Evolutionary conservation across 306 rosid species (phyloP), one percentile per base, ranked within the genome.

Genomic region (Vachellia collinsii): DNA sequence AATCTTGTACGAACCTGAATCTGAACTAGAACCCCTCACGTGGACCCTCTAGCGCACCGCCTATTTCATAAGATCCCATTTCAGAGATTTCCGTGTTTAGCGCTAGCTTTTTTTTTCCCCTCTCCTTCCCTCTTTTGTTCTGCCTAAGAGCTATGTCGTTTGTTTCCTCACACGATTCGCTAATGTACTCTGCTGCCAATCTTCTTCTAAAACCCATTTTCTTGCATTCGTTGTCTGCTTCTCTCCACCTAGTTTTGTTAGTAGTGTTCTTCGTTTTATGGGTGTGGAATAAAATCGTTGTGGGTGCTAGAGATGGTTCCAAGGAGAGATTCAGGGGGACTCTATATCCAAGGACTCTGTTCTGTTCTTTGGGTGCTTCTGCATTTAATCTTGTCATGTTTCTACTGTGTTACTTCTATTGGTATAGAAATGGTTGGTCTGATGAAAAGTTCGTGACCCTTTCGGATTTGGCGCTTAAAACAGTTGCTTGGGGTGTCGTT

Each of bases 141-240:
- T 61, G 43, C 50, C 63, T 23, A 53, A 66, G 34, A 47, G 77
- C 72, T 12, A 82, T 77, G 90, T 41, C 50, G 3, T 37, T 51
- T 20, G 23, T 48, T 61, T 64, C 56, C 25, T 61, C 78, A 3
- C 19, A 46, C n/a, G 23, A 68, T 64, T 42, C 74, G 11, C 39
- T 54, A 34, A 75, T 75, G 73, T 3, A 83, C 59, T 16, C 77
- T 44, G 43, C 42, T 19, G 8, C 79, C 9, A 72, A 12, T 16
- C 74, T 86, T 80, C 81, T 84, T 48, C 59, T 77, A 0, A 38
- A 84, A 75, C 87, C 92, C 70, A 20, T 80, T 86, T 86, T 80
- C 80, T 70, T 84, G 19, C 88, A 85, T 47, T 77, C 75, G 13
- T 17, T 84, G 17, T 82, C 87, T 8, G 70, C 19, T 14, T 20